Evolutionary conservation across 176 grass and related monocot species (phyloP), one percentile per base, ranked within the genome.

Genomic region (Hsuehochloa calcarea): DNA sequence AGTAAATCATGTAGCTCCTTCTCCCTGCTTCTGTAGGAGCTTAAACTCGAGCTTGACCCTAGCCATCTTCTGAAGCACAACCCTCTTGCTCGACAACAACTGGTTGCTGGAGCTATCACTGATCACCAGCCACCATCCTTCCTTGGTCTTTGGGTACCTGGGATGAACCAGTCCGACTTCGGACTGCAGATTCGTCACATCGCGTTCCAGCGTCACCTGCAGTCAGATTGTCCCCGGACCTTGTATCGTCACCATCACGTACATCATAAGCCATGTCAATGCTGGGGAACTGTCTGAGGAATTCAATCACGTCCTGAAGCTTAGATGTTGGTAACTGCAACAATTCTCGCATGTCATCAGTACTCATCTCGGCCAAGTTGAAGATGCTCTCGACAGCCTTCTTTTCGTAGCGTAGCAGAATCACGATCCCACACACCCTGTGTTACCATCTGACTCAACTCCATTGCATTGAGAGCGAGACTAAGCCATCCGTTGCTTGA

Each of bases 371-470:
- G 13, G 90, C 87, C 63, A 97, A 84, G 82, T 94, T 82, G 81
- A 97, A 94, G 54, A 94, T 93, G 29, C 50, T 89, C 86, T 97
- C 46, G 13, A 49, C 46, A 15, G 46, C 46, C 46, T 5, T 49
- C 46, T 49, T 49, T 49, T 49, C 46, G 12, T 40, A 97, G 86
- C 62, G 88, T 68, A 25, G 88, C 73, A 25, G 88, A 89, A 64
- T 97, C 95, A 80, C 84, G 86, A 68, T 92, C 95, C 92, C 95
- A 97, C 92, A 94, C 92, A 13, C 90, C 90, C 73, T 97, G 90
- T 94, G 90, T 97, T 27, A 97, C 94, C 94, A 97, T 97, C 45
- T 97, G 92, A 71, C 94, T 88, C 54, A 97, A 51, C 81, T 97
- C 94, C 92, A 97, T 94, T 10, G 90, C 73, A 38, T 85, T 94